Evolutionary conservation across 305 asterid species (phyloP), one percentile per base, ranked within the genome.

Genomic region (Fraxinus floribunda): DNA sequence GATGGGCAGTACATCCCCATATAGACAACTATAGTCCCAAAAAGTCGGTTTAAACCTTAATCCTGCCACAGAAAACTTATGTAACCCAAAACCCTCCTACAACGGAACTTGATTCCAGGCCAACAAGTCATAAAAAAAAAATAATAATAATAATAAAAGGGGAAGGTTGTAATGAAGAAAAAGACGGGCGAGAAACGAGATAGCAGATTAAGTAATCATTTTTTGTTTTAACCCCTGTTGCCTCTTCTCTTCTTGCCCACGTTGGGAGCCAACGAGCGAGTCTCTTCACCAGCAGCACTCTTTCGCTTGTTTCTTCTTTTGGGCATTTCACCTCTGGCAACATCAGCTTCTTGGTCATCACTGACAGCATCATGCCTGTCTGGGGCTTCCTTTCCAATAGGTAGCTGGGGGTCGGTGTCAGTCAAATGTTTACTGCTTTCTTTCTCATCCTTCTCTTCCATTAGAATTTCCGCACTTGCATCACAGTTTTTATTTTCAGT

Each of bases 401-500:
- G 85, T 49, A 71, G 75, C 41, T 66, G 36, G 46, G 78, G 82
- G 76, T 83, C 66, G 22, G 75, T 52, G 41, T 62, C 84, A 30
- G 52, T 68, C 7, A 76, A 73, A 73, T 85, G 68, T 44, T 85
- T 77, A 8, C 39, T 75, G 46, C 38, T 72, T 26, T 78, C 82
- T 75, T 41, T 49, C 13, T 76, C 87, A 60, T 76, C 85, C 77
- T 85, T 84, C 20, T 39, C 87, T 77, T 77, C 86, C 82, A 78
- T 78, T 74, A 52, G 46, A 82, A 81, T 74, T 64, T 81, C 91
- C 41, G 86, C 85, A 80, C 84, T 81, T n/a, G 81, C 75, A 55
- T 89, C 87, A 70, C 82, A 39, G 11, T 84, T 89, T 49, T 83
- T 80, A 70, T 82, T 88, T 77, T 81, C 90, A 83, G 85, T 87